phyloP scores from a whole-genome alignment of 768 basidiomycete genomes.

The Mycena polygramma region DNA sequence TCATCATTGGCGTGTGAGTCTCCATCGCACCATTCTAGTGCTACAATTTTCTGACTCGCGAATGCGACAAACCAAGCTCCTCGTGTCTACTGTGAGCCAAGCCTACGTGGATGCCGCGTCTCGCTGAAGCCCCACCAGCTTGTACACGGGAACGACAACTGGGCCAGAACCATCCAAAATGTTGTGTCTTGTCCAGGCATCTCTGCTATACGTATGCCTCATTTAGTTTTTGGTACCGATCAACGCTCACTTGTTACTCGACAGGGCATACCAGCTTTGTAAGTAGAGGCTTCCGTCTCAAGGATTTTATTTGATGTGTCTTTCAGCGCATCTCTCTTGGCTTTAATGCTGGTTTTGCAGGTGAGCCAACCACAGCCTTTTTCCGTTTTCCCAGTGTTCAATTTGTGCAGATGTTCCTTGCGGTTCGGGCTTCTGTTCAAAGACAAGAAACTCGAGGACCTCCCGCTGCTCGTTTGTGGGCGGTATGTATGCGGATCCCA shows the following conservation, averaged over 20 bases:
- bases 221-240: neutral
- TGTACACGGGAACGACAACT: conserved; percentile 56
- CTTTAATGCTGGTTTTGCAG: conserved; percentile 54
- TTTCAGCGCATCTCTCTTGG: conserved; percentile 55
- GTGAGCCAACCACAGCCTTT: no score
- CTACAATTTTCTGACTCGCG: neutral
- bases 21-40: neutral
- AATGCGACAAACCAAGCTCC: conserved; percentile 43
- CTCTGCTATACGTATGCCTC: conserved; percentile 53
- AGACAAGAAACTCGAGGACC: conserved; percentile 50
- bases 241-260: conserved; percentile 1
- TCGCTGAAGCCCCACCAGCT: conserved; percentile 41
- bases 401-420: conserved; percentile 58
- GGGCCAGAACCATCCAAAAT: conserved; percentile 60
- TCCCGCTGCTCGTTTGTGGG: conserved; percentile 52
- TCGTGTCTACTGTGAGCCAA: conserved; percentile 55
- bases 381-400: no score
- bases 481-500: conserved; percentile 44
- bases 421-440: conserved; percentile 52
- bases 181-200: conserved; percentile 61
- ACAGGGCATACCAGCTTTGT: conserved; percentile 61
- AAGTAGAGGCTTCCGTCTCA: conserved; percentile 33
- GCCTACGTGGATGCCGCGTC: neutral
- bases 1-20: conserved; percentile 61
- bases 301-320: conserved; percentile 1